Conservation (phyloP, 768 basidiomycete species). For the Astraeus odoratus region DNA sequence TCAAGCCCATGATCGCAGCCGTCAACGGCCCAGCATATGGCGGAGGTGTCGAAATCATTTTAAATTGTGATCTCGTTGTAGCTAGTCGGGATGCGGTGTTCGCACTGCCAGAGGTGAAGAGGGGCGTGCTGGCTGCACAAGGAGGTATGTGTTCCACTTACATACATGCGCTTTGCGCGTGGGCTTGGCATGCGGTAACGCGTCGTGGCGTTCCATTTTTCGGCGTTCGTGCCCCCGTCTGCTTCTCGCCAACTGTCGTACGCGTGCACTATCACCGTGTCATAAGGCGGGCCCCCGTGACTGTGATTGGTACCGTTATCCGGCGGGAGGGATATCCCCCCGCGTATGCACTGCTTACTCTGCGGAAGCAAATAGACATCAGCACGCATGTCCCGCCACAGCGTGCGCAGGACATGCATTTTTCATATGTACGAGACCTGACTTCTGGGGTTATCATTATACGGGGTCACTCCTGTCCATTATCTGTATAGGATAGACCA, state of each 20-base stretch:
- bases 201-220: neutral
- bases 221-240: neutral
- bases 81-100: constrained; percentile 63
- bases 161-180: neutral
- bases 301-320: neutral
- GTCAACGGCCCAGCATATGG: constrained; percentile 70
- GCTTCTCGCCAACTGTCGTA: neutral
- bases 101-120: constrained; percentile 70
- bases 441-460: neutral
- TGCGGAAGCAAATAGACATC: neutral
- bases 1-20: constrained; percentile 76
- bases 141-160: constrained; percentile 44
- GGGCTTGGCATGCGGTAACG: neutral
- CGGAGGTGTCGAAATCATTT: constrained; percentile 57
- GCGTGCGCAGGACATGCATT: neutral
- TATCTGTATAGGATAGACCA: neutral
- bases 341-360: neutral
- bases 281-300: too few relatives aligned
- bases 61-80: constrained; percentile 76
- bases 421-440: neutral
- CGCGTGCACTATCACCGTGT: neutral
- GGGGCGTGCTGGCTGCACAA: constrained; percentile 66
- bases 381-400: neutral
- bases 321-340: neutral
- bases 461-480: neutral